phyloP scores from a whole-genome alignment of 2,329 filamentous ascomycete genomes.

The Fonsecaea multimorphosa region DNA sequence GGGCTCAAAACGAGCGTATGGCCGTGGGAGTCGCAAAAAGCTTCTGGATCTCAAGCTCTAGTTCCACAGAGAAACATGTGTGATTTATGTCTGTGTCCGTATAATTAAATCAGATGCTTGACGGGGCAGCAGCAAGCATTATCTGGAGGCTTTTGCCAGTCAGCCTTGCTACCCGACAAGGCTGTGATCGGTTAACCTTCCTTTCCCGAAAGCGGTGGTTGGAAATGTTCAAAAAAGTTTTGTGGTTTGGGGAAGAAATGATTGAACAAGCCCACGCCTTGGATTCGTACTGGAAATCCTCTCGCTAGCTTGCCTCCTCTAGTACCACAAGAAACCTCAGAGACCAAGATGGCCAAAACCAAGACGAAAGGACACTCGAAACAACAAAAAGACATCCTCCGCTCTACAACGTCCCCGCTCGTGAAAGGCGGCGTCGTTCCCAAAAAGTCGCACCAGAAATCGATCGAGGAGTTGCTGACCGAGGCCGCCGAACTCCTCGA shows the following conservation, averaged over 20 bases:
- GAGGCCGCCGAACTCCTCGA: constrained; percentile 64
- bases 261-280: background rate
- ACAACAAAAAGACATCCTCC: constrained; percentile 32
- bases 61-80: background rate
- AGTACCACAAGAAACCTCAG: no score
- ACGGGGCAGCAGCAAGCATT: background rate
- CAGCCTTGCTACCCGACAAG: background rate
- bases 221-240: background rate
- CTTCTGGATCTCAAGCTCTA: background rate
- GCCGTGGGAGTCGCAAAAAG: background rate
- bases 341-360: constrained; percentile 30
- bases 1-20: background rate
- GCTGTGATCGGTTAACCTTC: background rate
- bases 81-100: background rate
- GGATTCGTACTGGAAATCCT: background rate
- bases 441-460: constrained; percentile 54
- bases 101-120: background rate
- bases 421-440: constrained; percentile 53
- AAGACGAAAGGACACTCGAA: constrained; percentile 27
- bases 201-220: background rate
- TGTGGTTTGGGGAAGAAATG: background rate
- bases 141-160: background rate
- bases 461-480: constrained; percentile 62
- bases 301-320: no score
- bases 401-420: constrained; percentile 37